These are phyloP conservation scores for Thinopyrum obtusiflorum DNA, from an alignment of 202 grass and related monocot genomes.

Conservation along the genomic window DNA sequence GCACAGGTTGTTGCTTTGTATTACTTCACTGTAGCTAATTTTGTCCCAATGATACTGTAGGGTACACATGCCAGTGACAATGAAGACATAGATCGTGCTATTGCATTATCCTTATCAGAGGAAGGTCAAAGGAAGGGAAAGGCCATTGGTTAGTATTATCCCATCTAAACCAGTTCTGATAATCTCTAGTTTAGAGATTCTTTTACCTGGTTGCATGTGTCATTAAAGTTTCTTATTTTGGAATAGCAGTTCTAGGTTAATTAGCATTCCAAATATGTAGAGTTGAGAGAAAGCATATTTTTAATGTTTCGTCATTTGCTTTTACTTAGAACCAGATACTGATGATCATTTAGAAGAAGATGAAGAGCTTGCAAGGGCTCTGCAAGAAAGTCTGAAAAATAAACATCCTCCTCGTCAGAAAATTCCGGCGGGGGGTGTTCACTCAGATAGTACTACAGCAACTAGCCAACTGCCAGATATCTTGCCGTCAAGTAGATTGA, in stretches of 20 bases:
- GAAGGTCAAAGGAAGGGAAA: slow-evolving; percentile 76
- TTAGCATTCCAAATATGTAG: slow-evolving; percentile 1
- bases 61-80: slow-evolving; percentile 36
- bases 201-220: neutral
- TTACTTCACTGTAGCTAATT: slow-evolving; percentile 25
- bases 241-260: slow-evolving; percentile 27
- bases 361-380: slow-evolving; percentile 77
- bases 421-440: slow-evolving; percentile 31
- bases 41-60: slow-evolving; percentile 39
- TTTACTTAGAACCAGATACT: slow-evolving; percentile 41
- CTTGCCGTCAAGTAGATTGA: slow-evolving; percentile 36
- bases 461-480: slow-evolving; percentile 34
- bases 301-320: slow-evolving; percentile 29
- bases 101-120: slow-evolving; percentile 76
- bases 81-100: slow-evolving; percentile 78
- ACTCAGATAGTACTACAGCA: slow-evolving; percentile 34
- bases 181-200: slow-evolving; percentile 28
- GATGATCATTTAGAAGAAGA: slow-evolving; percentile 57
- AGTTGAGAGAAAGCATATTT: slow-evolving; percentile 17
- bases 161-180: slow-evolving; percentile 22
- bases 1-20: slow-evolving; percentile 8
- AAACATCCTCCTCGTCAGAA: slow-evolving; percentile 45
- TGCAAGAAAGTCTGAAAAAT: slow-evolving; percentile 81
- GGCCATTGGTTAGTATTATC: slow-evolving; percentile 63
- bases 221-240: slow-evolving; percentile 16